These are phyloP conservation scores for Globisporangium paroecandrum DNA, from an alignment of 352 stramenopile genomes.

Conservation along the genomic window DNA sequence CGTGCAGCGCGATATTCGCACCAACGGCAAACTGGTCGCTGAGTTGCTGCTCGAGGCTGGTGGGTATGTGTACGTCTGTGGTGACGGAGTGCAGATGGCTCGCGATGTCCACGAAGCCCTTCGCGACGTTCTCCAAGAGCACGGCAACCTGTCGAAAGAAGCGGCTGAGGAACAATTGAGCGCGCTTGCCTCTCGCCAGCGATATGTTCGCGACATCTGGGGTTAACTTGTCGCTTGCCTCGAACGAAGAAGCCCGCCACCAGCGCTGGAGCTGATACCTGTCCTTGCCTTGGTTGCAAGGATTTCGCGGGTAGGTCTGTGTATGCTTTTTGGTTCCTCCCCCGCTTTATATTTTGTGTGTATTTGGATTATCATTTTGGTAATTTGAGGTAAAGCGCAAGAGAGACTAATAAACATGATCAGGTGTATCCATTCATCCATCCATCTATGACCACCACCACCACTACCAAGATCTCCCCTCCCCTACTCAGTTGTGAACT, in stretches of 20 bases:
- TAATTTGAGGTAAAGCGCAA: slow-evolving; percentile 16
- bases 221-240: slow-evolving; percentile 19
- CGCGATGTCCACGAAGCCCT: slow-evolving; percentile 92
- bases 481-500: not conserved
- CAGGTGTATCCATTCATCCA: not conserved
- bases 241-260: not conserved
- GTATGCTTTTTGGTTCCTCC: slow-evolving; percentile 19
- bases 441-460: not conserved
- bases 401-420: slow-evolving; percentile 7
- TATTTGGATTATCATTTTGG: slow-evolving; percentile 11
- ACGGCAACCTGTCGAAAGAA: slow-evolving; percentile 49
- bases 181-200: slow-evolving; percentile 56
- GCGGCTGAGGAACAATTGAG: slow-evolving; percentile 60
- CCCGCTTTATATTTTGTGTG: slow-evolving; percentile 21
- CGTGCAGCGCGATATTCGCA: slow-evolving; percentile 86
- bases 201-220: slow-evolving; percentile 91
- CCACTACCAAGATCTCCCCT: not conserved
- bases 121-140: slow-evolving; percentile 66
- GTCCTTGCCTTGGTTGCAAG: not conserved
- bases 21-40: slow-evolving; percentile 57
- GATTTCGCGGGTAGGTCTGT: not conserved
- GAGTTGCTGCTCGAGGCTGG: slow-evolving; percentile 73
- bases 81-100: slow-evolving; percentile 94
- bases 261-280: not conserved
- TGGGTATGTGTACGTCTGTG: slow-evolving; percentile 93